Percentiles rank a stretch among this genome's conserved stretches.
These are phyloP conservation scores for Neofusicoccum parvum DNA, from an alignment of 2,329 filamentous ascomycete genomes.

Conservation along the genomic window DNA sequence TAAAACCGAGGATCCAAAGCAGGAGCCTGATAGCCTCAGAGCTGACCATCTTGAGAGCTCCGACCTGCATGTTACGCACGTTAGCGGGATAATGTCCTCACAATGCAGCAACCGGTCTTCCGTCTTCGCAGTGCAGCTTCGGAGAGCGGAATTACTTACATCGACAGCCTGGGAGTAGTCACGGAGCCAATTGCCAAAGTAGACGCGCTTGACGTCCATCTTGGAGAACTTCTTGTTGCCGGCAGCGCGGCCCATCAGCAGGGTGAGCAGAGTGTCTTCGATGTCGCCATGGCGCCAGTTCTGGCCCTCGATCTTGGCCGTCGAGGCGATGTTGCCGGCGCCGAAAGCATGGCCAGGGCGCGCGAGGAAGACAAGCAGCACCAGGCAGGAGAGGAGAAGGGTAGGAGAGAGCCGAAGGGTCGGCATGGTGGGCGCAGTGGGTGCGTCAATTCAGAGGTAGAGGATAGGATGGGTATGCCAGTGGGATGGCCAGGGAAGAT, in stretches of 20 bases:
- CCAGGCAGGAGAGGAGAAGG: conserved; percentile 42
- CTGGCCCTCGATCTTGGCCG: conserved; percentile 78
- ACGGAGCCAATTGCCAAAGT: conserved; percentile 94
- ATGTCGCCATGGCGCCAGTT: conserved; percentile 76
- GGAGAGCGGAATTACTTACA: conserved; percentile 38
- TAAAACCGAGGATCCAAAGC: conserved; percentile 85
- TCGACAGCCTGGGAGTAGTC: conserved; percentile 96
- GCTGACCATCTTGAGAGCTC: conserved; percentile 86
- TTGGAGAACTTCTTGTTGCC: conserved; percentile 81
- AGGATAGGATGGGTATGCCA: not conserved
- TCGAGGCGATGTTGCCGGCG: conserved; percentile 82
- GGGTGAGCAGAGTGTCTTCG: conserved; percentile 80
- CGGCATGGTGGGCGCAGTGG: conserved; percentile 19
- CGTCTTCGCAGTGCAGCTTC: not conserved
- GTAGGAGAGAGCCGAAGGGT: conserved; percentile 28
- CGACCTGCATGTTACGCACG: conserved; percentile 48
- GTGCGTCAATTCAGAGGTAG: conserved; percentile 4
- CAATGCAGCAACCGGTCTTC: not conserved
- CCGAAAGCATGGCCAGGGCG: conserved; percentile 76
- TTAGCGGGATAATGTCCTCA: not conserved
- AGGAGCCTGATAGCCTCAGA: conserved; percentile 88
- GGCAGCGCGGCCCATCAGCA: conserved; percentile 55
- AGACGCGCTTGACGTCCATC: conserved; percentile 83
- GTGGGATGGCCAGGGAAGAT: conserved; percentile 25
- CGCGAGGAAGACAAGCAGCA: conserved; percentile 64